phyloP scores from a whole-genome alignment of 2,329 filamentous ascomycete species.

The Remersonia thermophila region DNA sequence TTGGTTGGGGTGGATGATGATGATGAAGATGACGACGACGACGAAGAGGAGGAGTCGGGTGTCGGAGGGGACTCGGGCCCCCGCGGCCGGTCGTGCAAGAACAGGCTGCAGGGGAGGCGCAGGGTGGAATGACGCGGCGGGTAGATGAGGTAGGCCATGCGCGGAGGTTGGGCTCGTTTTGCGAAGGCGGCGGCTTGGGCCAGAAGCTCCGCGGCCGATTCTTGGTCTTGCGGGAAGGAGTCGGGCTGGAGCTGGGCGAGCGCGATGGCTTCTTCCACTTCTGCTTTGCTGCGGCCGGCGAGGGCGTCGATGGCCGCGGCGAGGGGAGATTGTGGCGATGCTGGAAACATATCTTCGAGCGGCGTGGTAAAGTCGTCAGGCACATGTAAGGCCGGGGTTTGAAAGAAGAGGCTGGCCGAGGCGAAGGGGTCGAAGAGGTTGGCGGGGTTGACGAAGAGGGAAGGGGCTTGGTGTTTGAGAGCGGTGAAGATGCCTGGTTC shows the following conservation, averaged over 20 bases:
- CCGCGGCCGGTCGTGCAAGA: conserved; percentile 30
- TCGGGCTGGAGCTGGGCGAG: conserved; percentile 1
- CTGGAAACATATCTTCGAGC: background rate
- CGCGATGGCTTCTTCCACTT: background rate
- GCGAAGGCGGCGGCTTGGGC: conserved; percentile 1
- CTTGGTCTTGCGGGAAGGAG: background rate
- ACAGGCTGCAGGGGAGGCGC: conserved; percentile 35
- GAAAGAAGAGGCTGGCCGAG: conserved; percentile 47
- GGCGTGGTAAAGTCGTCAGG: conserved; percentile 30
- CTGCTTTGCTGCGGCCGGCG: conserved; percentile 3
- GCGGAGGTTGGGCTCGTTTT: conserved; percentile 15
- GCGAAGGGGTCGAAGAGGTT: conserved; percentile 48
- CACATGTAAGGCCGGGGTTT: conserved; percentile 34
- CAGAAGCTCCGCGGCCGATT: conserved; percentile 3
- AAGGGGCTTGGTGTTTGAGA: conserved; percentile 33
- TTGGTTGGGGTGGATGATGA: too few relatives aligned
- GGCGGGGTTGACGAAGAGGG: conserved; percentile 22
- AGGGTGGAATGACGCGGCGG: conserved; percentile 36
- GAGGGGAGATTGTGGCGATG: background rate
- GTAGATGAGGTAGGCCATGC: conserved; percentile 33
- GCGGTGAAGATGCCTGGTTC: conserved; percentile 26
- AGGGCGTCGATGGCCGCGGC: conserved; percentile 8
- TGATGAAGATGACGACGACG: too few relatives aligned
- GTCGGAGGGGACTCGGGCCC: background rate
- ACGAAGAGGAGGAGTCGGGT: too few relatives aligned